These are phyloP conservation scores for Orbilia javanica DNA, from an alignment of 2,329 filamentous ascomycete genomes.

Conservation along the genomic window DNA sequence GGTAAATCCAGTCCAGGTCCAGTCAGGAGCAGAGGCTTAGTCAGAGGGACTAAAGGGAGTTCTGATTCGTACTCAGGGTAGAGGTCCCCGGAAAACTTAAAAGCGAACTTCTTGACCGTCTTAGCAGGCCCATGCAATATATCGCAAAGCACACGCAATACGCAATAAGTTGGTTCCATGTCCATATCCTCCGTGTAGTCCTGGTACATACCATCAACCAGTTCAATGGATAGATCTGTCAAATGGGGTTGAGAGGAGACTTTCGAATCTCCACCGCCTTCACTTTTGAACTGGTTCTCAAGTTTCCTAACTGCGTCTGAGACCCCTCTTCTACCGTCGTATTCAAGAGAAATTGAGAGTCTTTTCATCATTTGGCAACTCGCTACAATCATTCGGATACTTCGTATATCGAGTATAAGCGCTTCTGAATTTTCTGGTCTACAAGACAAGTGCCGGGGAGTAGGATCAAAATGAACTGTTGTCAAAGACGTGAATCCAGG, in stretches of 20 bases:
- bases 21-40: background rate
- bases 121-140: background rate
- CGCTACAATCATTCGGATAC: background rate
- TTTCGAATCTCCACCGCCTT: background rate
- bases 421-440: no score
- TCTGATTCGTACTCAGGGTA: no score
- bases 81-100: background rate
- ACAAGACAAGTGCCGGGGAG: background rate
- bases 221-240: background rate
- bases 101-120: background rate
- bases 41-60: no score
- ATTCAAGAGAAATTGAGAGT: background rate
- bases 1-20: background rate
- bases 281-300: background rate
- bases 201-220: background rate
- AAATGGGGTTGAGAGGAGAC: background rate
- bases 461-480: background rate
- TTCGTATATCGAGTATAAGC: background rate
- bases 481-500: background rate
- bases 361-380: background rate
- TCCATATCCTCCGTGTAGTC: no score
- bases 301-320: background rate
- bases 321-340: background rate
- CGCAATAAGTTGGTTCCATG: background rate
- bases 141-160: background rate